phyloP scores from a whole-genome alignment of 371 early-diverging fungal species.

The Sanchytrium tribonematis region DNA sequence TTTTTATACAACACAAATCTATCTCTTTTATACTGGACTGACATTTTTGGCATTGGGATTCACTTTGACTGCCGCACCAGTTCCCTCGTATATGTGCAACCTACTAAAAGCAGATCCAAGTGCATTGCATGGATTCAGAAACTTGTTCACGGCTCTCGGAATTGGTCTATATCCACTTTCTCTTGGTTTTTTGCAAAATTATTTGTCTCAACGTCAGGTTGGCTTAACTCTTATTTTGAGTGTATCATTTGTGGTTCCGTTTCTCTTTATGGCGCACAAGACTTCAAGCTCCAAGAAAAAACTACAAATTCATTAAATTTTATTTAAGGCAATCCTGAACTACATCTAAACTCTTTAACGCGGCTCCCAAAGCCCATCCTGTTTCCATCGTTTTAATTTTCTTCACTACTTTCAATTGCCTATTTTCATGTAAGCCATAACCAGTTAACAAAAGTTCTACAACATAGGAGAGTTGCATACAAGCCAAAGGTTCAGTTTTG shows the following conservation, averaged over 20 bases:
- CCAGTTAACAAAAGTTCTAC: conserved; percentile 46
- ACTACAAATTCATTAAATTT: too few relatives aligned
- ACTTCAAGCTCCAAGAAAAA: too few relatives aligned
- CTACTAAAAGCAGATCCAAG: background rate
- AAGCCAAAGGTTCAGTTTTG: conserved; percentile 10
- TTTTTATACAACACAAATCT: background rate
- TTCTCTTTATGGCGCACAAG: too few relatives aligned
- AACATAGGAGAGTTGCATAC: conserved; percentile 61
- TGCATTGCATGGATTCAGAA: background rate
- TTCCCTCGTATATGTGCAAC: background rate
- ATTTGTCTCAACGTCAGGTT: too few relatives aligned
- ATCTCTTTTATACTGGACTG: background rate
- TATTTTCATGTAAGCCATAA: conserved; percentile 41
- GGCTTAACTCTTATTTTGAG: too few relatives aligned
- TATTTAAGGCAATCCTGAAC: too few relatives aligned
- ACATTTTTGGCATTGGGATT: background rate
- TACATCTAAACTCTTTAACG: conserved; percentile 20
- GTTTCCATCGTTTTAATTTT: conserved; percentile 71
- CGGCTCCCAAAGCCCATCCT: conserved; percentile 83
- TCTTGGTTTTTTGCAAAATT: too few relatives aligned
- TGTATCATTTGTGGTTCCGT: too few relatives aligned
- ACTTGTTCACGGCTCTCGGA: background rate
- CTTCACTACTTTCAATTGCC: conserved; percentile 44
- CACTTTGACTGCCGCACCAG: background rate
- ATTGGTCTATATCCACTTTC: background rate